Evolutionary conservation across 1,284 basidiomycete species (phyloP).

Genomic region (Pulchroboletus neoregius): DNA sequence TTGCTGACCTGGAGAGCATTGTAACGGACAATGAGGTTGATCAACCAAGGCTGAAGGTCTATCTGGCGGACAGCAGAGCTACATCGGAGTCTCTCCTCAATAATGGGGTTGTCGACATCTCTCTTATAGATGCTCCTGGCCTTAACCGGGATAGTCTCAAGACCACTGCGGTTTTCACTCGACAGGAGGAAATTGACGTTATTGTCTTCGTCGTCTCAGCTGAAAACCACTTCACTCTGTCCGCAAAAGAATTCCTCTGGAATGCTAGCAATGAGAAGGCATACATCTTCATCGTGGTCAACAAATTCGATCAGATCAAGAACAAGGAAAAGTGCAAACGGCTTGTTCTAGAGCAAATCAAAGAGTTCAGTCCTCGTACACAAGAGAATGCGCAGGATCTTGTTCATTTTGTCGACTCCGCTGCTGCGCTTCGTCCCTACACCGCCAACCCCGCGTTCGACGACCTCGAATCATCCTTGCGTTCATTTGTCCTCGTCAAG

Average conservation of each 20-base stretch:
- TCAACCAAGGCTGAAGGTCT: conserved; percentile 78
- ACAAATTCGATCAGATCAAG: conserved; percentile 95
- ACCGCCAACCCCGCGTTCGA: conserved; percentile 74
- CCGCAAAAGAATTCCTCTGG: conserved; percentile 91
- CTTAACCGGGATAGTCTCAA: conserved; percentile 95
- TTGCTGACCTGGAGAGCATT: conserved; percentile 77
- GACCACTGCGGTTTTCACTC: conserved; percentile 94
- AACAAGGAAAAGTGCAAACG: conserved; percentile 94
- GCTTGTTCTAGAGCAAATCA: conserved; percentile 92
- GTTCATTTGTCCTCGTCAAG: conserved; percentile 95
- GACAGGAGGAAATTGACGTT: conserved; percentile 98
- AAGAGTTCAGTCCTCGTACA: conserved; percentile 86
- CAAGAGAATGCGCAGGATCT: conserved; percentile 90
- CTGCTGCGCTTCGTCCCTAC: conserved; percentile 59
- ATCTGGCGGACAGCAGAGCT: conserved; percentile 72
- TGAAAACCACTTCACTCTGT: conserved; percentile 98
- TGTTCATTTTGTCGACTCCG: conserved; percentile 98
- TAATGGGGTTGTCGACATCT: conserved; percentile 97
- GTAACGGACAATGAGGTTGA: conserved; percentile 76
- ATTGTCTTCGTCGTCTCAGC: conserved; percentile 98
- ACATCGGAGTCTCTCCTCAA: conserved; percentile 83
- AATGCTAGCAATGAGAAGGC: conserved; percentile 97
- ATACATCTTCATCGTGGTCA: conserved; percentile 97
- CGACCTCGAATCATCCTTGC: conserved; percentile 86
- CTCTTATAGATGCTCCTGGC: conserved; percentile 97